A percentile compares a stretch with the other conserved stretches of the same genome.
Evolutionary conservation across 331 rosid species (phyloP).

Genomic region (Quercus tomentella): DNA sequence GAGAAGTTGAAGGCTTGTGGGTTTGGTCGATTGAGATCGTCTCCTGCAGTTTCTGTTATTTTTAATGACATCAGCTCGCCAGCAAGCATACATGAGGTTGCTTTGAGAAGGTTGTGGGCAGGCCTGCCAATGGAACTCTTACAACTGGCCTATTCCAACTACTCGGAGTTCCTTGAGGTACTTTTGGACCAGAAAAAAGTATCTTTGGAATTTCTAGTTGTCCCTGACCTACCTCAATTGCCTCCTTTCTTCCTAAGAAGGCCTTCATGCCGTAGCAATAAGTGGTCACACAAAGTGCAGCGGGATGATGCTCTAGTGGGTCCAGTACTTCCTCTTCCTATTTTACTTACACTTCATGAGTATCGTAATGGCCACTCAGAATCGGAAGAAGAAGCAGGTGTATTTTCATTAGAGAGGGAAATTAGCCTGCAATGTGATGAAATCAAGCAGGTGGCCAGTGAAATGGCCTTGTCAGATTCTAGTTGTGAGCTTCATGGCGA

Average conservation of each 20-base stretch:
- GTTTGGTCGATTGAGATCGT: constrained; percentile 41
- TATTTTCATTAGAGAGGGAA: constrained; percentile 46
- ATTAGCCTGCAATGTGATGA: constrained; percentile 36
- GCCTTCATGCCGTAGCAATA: constrained; percentile 43
- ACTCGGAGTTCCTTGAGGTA: constrained; percentile 40
- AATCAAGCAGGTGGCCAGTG: constrained; percentile 48
- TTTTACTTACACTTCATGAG: constrained; percentile 48
- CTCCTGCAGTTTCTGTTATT: constrained; percentile 37
- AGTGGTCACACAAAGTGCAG: constrained; percentile 36
- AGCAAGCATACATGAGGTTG: constrained; percentile 55
- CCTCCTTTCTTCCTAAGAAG: constrained; percentile 71
- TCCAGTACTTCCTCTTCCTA: constrained; percentile 70
- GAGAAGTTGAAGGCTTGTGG: constrained; percentile 61
- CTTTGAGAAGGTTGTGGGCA: constrained; percentile 65
- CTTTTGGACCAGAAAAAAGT: constrained; percentile 21
- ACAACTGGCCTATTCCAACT: constrained; percentile 55
- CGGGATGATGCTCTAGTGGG: constrained; percentile 50
- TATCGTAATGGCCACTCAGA: constrained; percentile 30
- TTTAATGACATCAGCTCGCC: constrained; percentile 59
- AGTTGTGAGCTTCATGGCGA: constrained; percentile 17
- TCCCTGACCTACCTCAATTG: constrained; percentile 57
- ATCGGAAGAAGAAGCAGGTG: constrained; percentile 25
- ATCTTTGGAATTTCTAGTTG: constrained; percentile 49
- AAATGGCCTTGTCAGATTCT: constrained; percentile 29
- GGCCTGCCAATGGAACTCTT: constrained; percentile 58